Percentiles rank a stretch among this genome's conserved stretches.
These are phyloP conservation scores for Quercus ilex DNA, from an alignment of 306 rosid species.

Conservation along the genomic window DNA sequence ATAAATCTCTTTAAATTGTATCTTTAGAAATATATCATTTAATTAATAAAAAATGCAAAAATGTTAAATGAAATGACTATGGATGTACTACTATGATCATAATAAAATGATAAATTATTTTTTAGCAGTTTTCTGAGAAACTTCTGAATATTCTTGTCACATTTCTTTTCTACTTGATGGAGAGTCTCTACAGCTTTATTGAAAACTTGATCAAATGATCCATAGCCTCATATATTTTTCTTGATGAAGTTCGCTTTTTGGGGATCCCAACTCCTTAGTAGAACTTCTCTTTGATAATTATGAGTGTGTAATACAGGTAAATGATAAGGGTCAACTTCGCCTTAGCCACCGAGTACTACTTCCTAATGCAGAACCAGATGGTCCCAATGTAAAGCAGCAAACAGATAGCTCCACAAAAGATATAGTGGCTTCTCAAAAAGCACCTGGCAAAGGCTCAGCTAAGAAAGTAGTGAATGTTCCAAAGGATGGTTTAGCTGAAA, in stretches of 20 bases:
- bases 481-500: conserved; percentile 31
- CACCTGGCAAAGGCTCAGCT: conserved; percentile 20
- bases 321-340: conserved; percentile 94
- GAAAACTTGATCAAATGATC: background rate
- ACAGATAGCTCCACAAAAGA: conserved; percentile 33
- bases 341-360: conserved; percentile 82
- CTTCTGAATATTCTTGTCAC: background rate
- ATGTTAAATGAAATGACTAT: background rate
- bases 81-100: background rate
- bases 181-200: background rate
- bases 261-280: background rate
- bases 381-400: conserved; percentile 38
- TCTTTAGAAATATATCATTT: background rate
- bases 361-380: conserved; percentile 58
- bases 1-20: background rate
- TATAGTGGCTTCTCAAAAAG: conserved; percentile 11
- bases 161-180: conserved; percentile 1
- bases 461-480: conserved; percentile 10
- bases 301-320: conserved; percentile 52
- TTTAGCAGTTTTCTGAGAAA: background rate
- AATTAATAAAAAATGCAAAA: background rate
- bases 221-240: conserved; percentile 2
- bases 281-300: conserved; percentile 13
- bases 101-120: background rate
- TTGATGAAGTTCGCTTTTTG: conserved; percentile 12